These are phyloP conservation scores for Debaryomyces fabryi DNA, from an alignment of 1,139 yeast genomes.

Conservation along the genomic window DNA sequence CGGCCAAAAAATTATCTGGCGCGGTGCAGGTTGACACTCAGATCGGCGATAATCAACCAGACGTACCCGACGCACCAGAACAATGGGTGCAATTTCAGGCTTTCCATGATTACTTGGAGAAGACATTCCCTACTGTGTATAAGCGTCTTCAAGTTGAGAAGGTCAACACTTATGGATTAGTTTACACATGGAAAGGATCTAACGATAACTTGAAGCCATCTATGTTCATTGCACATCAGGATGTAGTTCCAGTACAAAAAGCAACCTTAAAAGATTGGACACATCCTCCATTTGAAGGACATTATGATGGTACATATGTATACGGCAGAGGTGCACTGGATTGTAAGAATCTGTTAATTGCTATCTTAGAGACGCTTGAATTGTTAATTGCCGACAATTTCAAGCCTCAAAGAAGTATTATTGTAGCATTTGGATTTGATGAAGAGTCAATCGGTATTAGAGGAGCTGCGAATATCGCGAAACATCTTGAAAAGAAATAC, in stretches of 20 bases:
- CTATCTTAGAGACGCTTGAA: constrained; percentile 43
- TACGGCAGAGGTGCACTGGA: constrained; percentile 49
- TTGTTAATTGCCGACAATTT: constrained; percentile 31
- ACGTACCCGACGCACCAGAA: constrained; percentile 37
- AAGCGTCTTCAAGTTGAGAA: constrained; percentile 49
- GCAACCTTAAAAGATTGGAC: constrained; percentile 65
- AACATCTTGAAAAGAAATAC: constrained; percentile 32
- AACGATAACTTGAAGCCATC: constrained; percentile 59
- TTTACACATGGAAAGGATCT: constrained; percentile 67
- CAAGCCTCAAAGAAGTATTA: constrained; percentile 38
- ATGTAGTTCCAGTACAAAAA: constrained; percentile 77
- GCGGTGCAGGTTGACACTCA: constrained; percentile 51
- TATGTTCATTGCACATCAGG: constrained; percentile 76
- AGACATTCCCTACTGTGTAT: constrained; percentile 63
- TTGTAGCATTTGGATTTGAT: constrained; percentile 50
- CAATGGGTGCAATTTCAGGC: constrained; percentile 46
- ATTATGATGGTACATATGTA: constrained; percentile 56
- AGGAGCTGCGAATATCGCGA: constrained; percentile 38
- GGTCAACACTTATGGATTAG: constrained; percentile 61
- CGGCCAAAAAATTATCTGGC: constrained; percentile 39
- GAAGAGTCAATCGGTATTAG: constrained; percentile 44
- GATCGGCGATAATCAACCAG: constrained; percentile 48
- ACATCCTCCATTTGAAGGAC: constrained; percentile 70
- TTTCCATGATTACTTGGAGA: constrained; percentile 58
- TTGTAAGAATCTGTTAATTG: constrained; percentile 44